Percentiles rank a stretch among this genome's conserved stretches.
Evolutionary conservation across 768 basidiomycete genomes (phyloP).

Genomic region (Amanita rubescens): DNA sequence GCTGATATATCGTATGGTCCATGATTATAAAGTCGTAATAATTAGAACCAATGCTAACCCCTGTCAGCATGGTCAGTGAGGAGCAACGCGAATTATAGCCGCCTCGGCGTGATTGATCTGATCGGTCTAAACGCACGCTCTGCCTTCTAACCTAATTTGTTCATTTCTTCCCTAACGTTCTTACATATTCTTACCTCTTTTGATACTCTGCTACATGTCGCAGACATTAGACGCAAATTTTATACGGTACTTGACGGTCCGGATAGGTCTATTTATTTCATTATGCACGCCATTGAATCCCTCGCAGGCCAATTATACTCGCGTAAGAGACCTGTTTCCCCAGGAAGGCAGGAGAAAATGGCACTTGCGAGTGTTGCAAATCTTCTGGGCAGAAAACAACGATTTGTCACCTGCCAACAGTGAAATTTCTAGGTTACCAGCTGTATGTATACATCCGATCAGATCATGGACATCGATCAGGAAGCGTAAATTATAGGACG

Average conservation of each 20-base stretch:
- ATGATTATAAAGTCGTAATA: not conserved
- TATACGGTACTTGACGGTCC: conserved; percentile 1
- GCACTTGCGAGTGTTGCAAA: conserved; percentile 43
- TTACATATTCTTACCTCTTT: not conserved
- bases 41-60: not conserved
- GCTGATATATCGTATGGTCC: not conserved
- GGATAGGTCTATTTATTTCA: not conserved
- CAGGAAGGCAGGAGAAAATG: conserved; percentile 50
- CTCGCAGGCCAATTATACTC: conserved; percentile 33
- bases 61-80: too few relatives aligned
- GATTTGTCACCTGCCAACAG: not conserved
- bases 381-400: conserved; percentile 35
- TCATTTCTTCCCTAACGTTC: not conserved
- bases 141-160: not conserved
- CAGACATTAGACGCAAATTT: conserved; percentile 1
- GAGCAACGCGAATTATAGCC: not conserved
- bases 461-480: not conserved
- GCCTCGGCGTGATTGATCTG: not conserved
- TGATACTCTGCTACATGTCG: not conserved
- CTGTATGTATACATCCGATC: not conserved
- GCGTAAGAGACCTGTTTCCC: conserved; percentile 37
- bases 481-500: conserved; percentile 12
- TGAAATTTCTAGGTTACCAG: not conserved
- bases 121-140: not conserved
- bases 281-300: conserved; percentile 1